Percentiles rank a stretch among this genome's conserved stretches.
These are phyloP conservation scores for Colletotrichum musicola DNA, from an alignment of 2,329 filamentous ascomycete genomes.

Conservation along the genomic window DNA sequence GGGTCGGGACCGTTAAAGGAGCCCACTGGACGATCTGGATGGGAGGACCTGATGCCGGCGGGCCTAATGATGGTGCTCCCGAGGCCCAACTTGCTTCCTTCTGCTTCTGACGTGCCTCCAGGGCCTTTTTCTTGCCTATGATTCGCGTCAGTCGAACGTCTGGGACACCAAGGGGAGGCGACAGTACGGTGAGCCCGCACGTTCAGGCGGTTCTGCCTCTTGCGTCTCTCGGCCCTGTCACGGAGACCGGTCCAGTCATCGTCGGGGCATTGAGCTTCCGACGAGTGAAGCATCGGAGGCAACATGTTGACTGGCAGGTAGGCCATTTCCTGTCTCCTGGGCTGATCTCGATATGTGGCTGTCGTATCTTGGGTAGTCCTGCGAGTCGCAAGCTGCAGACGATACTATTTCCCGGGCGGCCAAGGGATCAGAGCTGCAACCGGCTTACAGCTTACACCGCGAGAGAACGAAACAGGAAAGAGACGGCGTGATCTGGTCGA, in stretches of 20 bases:
- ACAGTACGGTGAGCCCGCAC: conserved; percentile 50
- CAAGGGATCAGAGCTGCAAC: background rate
- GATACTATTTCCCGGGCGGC: background rate
- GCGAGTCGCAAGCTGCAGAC: background rate
- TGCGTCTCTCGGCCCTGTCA: conserved; percentile 47
- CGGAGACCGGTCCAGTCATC: conserved; percentile 52
- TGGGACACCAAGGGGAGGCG: accelerated
- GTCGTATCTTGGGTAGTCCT: background rate
- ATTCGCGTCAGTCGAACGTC: background rate
- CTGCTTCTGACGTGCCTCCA: background rate
- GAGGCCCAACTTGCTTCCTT: background rate
- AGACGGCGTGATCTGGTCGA: background rate
- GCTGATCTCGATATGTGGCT: background rate
- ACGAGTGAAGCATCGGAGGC: conserved; percentile 11
- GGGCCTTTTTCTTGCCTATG: conserved; percentile 35
- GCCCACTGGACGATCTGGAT: conserved; percentile 16
- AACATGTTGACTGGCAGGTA: background rate
- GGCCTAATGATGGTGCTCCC: background rate
- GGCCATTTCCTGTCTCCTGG: background rate
- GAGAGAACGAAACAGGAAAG: background rate
- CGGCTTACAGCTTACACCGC: background rate
- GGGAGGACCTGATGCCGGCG: background rate
- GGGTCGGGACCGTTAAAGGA: background rate
- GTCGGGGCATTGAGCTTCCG: conserved; percentile 31
- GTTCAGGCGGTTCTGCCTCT: conserved; percentile 51